A percentile compares a stretch with the other conserved stretches of the same genome.
Conservation (phyloP, 345 rosid genomes). For the Salix udensis region DNA sequence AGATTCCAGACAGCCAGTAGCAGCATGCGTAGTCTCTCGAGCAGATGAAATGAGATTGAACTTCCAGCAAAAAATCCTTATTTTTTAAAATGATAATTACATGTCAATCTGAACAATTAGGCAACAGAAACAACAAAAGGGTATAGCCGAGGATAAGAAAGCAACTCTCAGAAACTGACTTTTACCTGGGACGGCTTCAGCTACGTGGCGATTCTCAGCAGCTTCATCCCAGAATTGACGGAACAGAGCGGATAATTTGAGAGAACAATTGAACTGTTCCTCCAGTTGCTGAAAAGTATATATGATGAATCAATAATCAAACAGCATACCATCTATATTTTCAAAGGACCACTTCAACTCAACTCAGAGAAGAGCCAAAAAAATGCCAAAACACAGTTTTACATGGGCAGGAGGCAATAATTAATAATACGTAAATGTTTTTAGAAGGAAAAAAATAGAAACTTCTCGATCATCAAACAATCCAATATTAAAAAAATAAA, state of each 20-base stretch:
- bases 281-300: no score
- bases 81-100: neutral
- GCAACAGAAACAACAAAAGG: neutral
- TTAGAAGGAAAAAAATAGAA: no score
- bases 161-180: neutral
- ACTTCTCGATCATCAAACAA: slow-evolving; percentile 17
- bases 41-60: no score
- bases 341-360: neutral
- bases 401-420: no score
- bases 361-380: neutral
- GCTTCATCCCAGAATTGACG: slow-evolving; percentile 95
- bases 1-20: no score
- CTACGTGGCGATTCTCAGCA: slow-evolving; percentile 76
- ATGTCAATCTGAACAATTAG: neutral
- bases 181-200: slow-evolving; percentile 92
- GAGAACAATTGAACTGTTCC: no score
- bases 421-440: no score
- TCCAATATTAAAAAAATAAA: no score
- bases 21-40: no score
- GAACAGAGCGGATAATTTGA: slow-evolving; percentile 48
- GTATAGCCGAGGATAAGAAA: neutral
- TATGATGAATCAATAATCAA: no score
- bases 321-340: no score
- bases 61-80: no score
- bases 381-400: neutral